Conservation (phyloP, 2,329 filamentous ascomycete genomes). For the Botrytis deweyae region DNA sequence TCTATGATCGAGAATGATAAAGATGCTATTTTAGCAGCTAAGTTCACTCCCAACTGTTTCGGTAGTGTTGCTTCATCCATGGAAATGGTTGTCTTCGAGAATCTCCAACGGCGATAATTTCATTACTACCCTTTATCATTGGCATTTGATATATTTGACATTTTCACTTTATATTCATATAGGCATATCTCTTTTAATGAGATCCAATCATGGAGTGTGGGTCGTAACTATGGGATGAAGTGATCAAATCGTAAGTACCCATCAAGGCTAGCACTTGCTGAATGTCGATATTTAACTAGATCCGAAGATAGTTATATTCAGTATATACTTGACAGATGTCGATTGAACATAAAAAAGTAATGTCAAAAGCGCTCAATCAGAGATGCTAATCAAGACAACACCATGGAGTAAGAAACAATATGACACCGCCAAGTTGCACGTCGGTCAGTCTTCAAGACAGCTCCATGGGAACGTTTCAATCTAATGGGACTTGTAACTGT, state of each 20-base stretch:
- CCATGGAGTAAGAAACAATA: not conserved
- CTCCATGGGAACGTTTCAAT: not conserved
- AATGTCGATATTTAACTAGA: not conserved
- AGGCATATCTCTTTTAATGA: not conserved
- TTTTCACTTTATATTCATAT: not conserved
- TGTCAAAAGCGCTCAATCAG: not conserved
- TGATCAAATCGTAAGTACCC: not conserved
- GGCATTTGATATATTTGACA: not conserved
- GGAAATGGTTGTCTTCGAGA: not conserved
- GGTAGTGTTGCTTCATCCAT: not conserved
- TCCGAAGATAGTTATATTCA: not conserved
- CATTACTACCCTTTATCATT: not conserved
- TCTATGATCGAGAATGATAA: not conserved
- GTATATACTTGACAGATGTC: not conserved
- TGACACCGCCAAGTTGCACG: not conserved
- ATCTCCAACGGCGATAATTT: not conserved
- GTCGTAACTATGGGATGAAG: too few relatives aligned
- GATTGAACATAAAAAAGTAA: too few relatives aligned
- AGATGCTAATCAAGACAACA: not conserved
- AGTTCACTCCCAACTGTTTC: not conserved
- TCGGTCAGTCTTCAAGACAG: not conserved
- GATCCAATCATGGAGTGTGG: not conserved
- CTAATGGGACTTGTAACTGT: not conserved
- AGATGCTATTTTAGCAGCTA: not conserved
- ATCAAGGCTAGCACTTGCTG: not conserved